Conservation (phyloP, 139 green algal species). For the Haematococcus sp. region DNA sequence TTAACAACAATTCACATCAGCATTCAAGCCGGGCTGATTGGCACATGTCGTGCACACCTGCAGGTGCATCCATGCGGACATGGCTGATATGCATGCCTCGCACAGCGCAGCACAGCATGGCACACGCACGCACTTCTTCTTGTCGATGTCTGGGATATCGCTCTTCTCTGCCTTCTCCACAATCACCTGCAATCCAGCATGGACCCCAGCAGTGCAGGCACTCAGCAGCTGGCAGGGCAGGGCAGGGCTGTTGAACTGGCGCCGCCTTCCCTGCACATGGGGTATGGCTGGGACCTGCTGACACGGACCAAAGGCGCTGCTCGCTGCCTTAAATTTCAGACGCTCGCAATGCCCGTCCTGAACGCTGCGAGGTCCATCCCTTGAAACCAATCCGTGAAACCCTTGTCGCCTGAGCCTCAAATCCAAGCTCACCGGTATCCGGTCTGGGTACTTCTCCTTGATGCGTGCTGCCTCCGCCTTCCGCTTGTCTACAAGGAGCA, state of each 20-base stretch:
- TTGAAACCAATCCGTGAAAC: background rate
- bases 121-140: constrained; percentile 97
- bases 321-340: background rate
- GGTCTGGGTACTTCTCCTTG: constrained; percentile 95
- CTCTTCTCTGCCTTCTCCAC: constrained; percentile 95
- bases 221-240: too few relatives aligned
- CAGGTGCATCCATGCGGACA: too few relatives aligned
- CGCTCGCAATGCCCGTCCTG: too few relatives aligned
- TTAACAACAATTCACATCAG: too few relatives aligned
- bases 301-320: background rate
- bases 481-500: constrained; percentile 82
- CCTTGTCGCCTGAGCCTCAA: background rate
- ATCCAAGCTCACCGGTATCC: constrained; percentile 79
- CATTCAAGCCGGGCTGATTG: too few relatives aligned
- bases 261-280: too few relatives aligned
- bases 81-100: too few relatives aligned
- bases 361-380: too few relatives aligned
- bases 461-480: constrained; percentile 91
- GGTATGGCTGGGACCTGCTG: background rate
- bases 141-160: constrained; percentile 99
- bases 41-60: too few relatives aligned
- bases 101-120: background rate
- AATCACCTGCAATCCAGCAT: constrained; percentile 80
- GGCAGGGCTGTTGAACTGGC: too few relatives aligned
- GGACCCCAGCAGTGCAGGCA: too few relatives aligned